Evolutionary conservation across 768 basidiomycete species (phyloP).

Genomic region (Trametes villosa): DNA sequence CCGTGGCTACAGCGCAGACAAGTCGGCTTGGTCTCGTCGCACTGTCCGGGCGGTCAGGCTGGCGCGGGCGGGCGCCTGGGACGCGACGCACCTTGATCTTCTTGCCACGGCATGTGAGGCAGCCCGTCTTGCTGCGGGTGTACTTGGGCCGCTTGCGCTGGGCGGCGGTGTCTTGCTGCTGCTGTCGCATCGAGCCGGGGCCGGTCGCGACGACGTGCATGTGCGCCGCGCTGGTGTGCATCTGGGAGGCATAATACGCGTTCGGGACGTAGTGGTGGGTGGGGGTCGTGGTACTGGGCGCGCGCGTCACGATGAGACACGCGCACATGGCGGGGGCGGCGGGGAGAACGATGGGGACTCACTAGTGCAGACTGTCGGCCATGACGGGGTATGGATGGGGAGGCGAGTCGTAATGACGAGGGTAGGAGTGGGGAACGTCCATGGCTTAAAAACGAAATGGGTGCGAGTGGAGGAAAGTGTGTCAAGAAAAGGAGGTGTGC

Average conservation of each 20-base stretch:
- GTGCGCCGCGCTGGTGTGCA: constrained; percentile 45
- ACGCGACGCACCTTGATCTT: constrained; percentile 82
- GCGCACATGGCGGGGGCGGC: neutral
- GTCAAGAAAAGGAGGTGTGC: constrained; percentile 26
- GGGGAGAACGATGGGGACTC: constrained; percentile 21
- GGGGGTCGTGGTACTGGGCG: constrained; percentile 28
- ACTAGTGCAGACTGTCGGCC: constrained; percentile 41
- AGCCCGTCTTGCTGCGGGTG: constrained; percentile 92
- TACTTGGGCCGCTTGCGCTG: constrained; percentile 88
- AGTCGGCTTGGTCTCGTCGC: constrained; percentile 88
- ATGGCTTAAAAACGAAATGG: constrained; percentile 34
- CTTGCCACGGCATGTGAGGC: constrained; percentile 90
- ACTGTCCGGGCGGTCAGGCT: constrained; percentile 48
- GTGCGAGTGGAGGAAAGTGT: constrained; percentile 21
- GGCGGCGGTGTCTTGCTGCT: constrained; percentile 54
- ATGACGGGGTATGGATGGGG: constrained; percentile 33
- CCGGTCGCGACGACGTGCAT: constrained; percentile 54
- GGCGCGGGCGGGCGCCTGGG: neutral
- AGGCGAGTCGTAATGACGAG: constrained; percentile 32
- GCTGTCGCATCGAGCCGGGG: constrained; percentile 39
- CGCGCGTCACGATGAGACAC: constrained; percentile 3
- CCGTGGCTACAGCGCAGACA: constrained; percentile 88
- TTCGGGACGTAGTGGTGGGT: constrained; percentile 33
- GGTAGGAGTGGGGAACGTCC: constrained; percentile 28
- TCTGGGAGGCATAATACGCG: constrained; percentile 27